A percentile compares a stretch with the other conserved stretches of the same genome.
These are phyloP conservation scores for Blastobotrys raffinosifermentans DNA, from an alignment of 1,139 yeast species.

Conservation along the genomic window DNA sequence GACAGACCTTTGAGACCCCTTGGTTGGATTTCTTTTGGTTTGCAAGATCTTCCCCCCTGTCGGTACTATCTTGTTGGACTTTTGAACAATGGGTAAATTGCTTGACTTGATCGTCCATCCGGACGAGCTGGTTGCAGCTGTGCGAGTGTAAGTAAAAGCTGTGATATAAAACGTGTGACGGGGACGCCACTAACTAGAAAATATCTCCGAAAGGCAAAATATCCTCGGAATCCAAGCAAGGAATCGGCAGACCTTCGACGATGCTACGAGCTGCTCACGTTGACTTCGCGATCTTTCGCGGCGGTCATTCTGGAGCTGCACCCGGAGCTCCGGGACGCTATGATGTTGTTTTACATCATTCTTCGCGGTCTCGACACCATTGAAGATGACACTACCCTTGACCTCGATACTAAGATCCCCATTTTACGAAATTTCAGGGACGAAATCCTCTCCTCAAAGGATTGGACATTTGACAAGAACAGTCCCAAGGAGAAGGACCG, in stretches of 20 bases:
- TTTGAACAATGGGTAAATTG: slow-evolving; percentile 58
- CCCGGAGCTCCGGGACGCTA: slow-evolving; percentile 79
- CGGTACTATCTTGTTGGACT: background rate
- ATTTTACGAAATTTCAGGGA: slow-evolving; percentile 62
- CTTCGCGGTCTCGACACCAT: slow-evolving; percentile 91
- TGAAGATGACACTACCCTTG: slow-evolving; percentile 93
- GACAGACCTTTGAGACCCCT: too few relatives aligned
- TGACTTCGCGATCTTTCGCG: slow-evolving; percentile 85
- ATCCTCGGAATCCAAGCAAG: slow-evolving; percentile 44
- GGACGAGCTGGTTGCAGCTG: slow-evolving; percentile 58
- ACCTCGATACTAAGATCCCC: slow-evolving; percentile 65
- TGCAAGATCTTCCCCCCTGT: too few relatives aligned
- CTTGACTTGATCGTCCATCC: slow-evolving; percentile 64
- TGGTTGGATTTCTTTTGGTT: too few relatives aligned
- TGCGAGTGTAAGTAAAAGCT: slow-evolving; percentile 44
- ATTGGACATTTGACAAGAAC: slow-evolving; percentile 74
- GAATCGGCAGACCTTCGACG: slow-evolving; percentile 47
- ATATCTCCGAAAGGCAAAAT: slow-evolving; percentile 38
- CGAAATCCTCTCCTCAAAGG: slow-evolving; percentile 49
- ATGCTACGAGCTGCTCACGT: slow-evolving; percentile 62
- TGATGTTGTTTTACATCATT: slow-evolving; percentile 74
- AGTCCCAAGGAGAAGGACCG: slow-evolving; percentile 76
- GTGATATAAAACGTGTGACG: background rate
- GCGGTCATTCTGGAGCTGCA: slow-evolving; percentile 88
- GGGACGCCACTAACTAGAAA: slow-evolving; percentile 18